phyloP scores from a whole-genome alignment of 768 basidiomycete genomes.

The button mushroom (Agaricus bisporus) region DNA sequence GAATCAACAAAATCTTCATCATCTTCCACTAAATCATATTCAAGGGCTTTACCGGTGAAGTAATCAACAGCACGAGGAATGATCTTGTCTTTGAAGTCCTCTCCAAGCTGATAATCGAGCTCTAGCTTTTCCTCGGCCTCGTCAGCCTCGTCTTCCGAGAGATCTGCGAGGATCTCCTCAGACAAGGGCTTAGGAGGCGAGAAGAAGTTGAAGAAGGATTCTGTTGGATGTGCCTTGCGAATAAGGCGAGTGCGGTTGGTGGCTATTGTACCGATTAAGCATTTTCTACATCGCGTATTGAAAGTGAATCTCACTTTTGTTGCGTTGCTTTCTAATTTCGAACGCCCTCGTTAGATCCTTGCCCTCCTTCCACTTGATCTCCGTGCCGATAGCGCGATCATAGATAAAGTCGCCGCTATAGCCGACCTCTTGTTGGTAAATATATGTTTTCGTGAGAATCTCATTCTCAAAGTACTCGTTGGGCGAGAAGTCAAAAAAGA shows the following conservation, averaged over 20 bases:
- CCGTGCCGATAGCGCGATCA: slow-evolving; percentile 88
- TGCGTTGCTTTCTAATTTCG: slow-evolving; percentile 98
- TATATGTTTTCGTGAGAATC: slow-evolving; percentile 86
- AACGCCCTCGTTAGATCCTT: slow-evolving; percentile 97
- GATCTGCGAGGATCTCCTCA: slow-evolving; percentile 60
- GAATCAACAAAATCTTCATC: slow-evolving; percentile 55
- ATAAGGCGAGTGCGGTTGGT: slow-evolving; percentile 81
- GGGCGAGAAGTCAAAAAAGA: slow-evolving; percentile 71
- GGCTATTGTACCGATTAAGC: slow-evolving; percentile 33
- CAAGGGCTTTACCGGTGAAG: slow-evolving; percentile 95
- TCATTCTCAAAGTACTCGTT: slow-evolving; percentile 90
- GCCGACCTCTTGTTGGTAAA: slow-evolving; percentile 89
- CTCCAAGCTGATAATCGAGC: slow-evolving; percentile 96
- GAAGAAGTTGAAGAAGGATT: slow-evolving; percentile 99
- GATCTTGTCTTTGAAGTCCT: slow-evolving; percentile 96
- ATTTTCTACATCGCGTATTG: neutral
- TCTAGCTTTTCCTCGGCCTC: slow-evolving; percentile 92
- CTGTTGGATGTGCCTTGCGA: slow-evolving; percentile 82
- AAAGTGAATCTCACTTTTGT: slow-evolving; percentile 73
- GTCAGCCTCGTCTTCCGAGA: slow-evolving; percentile 77
- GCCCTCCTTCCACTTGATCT: slow-evolving; percentile 97
- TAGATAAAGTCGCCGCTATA: slow-evolving; percentile 97
- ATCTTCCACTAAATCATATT: slow-evolving; percentile 64
- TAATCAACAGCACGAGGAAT: slow-evolving; percentile 95
- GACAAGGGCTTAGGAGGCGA: slow-evolving; percentile 68